Evolutionary conservation across 2,329 filamentous ascomycete genomes (phyloP).

Genomic region (Sporothrix variecibatus): DNA sequence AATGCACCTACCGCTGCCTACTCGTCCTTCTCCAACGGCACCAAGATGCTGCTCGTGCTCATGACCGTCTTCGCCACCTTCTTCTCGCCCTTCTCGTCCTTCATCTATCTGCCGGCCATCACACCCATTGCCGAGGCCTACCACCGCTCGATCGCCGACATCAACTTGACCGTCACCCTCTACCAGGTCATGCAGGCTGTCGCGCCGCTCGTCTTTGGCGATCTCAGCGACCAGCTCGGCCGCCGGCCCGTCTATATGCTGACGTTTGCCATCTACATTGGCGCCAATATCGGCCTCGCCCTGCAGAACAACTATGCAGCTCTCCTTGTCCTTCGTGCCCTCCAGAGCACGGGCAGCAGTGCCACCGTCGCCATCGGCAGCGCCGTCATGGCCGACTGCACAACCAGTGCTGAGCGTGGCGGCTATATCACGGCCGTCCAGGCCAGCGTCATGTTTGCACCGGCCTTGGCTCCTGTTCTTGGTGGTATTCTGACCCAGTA

Average conservation of each 20-base stretch:
- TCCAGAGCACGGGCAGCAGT: constrained; percentile 55
- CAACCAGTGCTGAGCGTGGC: constrained; percentile 58
- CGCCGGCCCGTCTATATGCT: constrained; percentile 51
- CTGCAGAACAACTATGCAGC: constrained; percentile 47
- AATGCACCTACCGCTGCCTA: constrained; percentile 16
- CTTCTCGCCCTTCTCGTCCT: constrained; percentile 38
- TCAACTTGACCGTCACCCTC: constrained; percentile 47
- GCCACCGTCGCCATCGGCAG: constrained; percentile 55
- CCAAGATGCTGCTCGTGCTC: constrained; percentile 36
- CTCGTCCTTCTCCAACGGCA: constrained; percentile 34
- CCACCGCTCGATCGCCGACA: constrained; percentile 37
- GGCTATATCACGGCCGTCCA: constrained; percentile 53
- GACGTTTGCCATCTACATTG: constrained; percentile 49
- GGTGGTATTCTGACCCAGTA: constrained; percentile 55
- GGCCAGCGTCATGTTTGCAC: constrained; percentile 46
- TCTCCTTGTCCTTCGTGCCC: constrained; percentile 49
- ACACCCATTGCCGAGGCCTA: constrained; percentile 45
- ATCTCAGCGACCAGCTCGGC: constrained; percentile 51
- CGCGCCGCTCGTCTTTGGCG: constrained; percentile 53
- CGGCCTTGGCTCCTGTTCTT: constrained; percentile 50
- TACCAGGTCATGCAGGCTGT: constrained; percentile 56
- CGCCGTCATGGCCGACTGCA: constrained; percentile 52
- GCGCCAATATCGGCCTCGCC: constrained; percentile 49
- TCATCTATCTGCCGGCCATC: constrained; percentile 51
- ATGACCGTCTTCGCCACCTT: constrained; percentile 37